Conservation (phyloP, 208 protist genomes). For the Trichomonas tenax region DNA sequence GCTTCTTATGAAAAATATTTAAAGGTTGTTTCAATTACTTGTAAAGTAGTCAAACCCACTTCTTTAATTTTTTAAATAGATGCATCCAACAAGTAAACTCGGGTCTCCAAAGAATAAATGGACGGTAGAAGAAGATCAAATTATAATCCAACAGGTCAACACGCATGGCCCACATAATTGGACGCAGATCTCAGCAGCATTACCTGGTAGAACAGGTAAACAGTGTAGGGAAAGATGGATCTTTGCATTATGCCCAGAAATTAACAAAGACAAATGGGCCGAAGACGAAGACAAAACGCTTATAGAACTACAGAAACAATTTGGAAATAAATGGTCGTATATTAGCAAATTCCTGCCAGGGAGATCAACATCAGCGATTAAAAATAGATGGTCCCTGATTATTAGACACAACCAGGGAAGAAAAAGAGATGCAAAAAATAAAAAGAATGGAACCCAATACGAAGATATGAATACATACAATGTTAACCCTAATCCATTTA, state of each 20-base stretch:
- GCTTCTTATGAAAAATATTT: too few relatives aligned
- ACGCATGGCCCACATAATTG: constrained; percentile 33
- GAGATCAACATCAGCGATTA: constrained; percentile 39
- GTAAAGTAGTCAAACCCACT: too few relatives aligned
- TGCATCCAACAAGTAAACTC: neutral
- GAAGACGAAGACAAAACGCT: constrained; percentile 31
- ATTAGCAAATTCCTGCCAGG: neutral
- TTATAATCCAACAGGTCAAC: neutral
- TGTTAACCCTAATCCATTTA: too few relatives aligned
- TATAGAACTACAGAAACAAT: neutral
- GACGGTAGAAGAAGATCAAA: neutral
- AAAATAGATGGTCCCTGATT: constrained; percentile 37
- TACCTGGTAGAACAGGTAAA: neutral
- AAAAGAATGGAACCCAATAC: neutral
- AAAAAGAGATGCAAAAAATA: neutral
- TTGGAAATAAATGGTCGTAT: neutral
- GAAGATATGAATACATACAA: neutral
- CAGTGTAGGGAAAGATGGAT: constrained; percentile 8
- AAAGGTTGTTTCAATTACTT: too few relatives aligned
- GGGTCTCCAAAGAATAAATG: neutral
- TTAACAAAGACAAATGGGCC: constrained; percentile 38
- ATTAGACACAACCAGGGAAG: neutral
- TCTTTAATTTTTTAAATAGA: too few relatives aligned
- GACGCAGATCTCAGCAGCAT: neutral
- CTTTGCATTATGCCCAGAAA: neutral